Evolutionary conservation across 1,139 yeast species (phyloP), one percentile per base, ranked within the genome.

Genomic region (Suhomyces bolitotheri): DNA sequence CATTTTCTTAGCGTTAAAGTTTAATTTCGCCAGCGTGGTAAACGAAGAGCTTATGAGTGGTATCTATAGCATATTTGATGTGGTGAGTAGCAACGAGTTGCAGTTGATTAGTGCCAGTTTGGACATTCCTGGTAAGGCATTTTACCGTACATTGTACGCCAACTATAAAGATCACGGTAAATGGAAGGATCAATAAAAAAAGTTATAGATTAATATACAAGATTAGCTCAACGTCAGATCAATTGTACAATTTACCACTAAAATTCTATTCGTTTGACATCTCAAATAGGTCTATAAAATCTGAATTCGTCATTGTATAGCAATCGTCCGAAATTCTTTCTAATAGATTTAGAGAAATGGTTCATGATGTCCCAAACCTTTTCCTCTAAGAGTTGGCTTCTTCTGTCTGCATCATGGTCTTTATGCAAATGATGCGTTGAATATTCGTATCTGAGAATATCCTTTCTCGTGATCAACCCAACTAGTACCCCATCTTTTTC

Each of bases 161-260:
- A 88, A 83, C 44, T 92, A 88, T 61, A 78, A 77, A 55, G 80
- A 76, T 47, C 73, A 73, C 45, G 96, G 96, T 37, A 87, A 84
- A 57, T 90, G 97, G 97, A 78, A 64, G 40, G 88, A 80, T 73
- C 57, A 40, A 27, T 43, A 30, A 25, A 14, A 20, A 7, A 7
- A 22, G n/a, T n/a, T n/a, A n/a, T 7, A 9, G 7, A 19, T 19
- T 19, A 19, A 19, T 19, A 19, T 19, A 19, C 21, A 19, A n/a
- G n/a, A n/a, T n/a, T n/a, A n/a, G n/a, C n/a, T n/a, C n/a, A n/a
- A n/a, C n/a, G n/a, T n/a, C n/a, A n/a, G 22, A 27, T 13, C 13
- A 7, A 9, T 13, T 9, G 15, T 15, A 19, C 13, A 15, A n/a
- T 6, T 16, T n/a, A 5, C 20, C 24, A 20, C 27, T 20, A 10